phyloP scores from a whole-genome alignment of 2,329 filamentous ascomycete species.

The Pseudogymnoascus verrucosus region DNA sequence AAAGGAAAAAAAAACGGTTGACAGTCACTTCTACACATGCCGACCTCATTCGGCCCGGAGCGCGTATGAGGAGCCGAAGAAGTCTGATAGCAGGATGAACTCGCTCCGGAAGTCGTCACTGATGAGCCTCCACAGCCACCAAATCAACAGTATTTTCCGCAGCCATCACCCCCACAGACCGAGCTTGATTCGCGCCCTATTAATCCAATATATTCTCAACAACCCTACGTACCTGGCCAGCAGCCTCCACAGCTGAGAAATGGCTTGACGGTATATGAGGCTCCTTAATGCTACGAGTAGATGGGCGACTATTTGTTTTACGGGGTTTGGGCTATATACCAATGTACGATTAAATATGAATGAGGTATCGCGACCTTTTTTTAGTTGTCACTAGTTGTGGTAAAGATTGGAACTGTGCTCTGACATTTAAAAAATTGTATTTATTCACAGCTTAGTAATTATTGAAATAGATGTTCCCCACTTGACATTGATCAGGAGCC shows the following conservation, averaged over 20 bases:
- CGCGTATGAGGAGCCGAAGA: too few species aligned
- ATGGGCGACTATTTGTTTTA: neutral
- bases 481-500: neutral
- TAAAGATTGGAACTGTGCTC: neutral
- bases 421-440: neutral
- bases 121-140: neutral
- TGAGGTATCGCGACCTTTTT: neutral
- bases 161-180: neutral
- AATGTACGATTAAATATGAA: neutral
- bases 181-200: neutral
- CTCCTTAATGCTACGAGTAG: neutral
- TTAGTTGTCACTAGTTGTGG: too few species aligned
- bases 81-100: too few species aligned
- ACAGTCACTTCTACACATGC: too few species aligned
- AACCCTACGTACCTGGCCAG: neutral
- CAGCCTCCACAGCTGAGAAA: neutral
- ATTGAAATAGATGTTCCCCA: neutral
- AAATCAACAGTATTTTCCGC: neutral
- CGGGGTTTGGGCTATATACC: neutral
- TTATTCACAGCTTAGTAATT: neutral
- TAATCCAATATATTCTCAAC: neutral
- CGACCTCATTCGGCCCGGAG: neutral
- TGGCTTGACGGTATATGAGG: neutral
- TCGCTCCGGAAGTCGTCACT: too few species aligned
- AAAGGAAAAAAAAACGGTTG: too few species aligned